Evolutionary conservation across 345 rosid genomes (phyloP).

Genomic region (Moringa oleifera): DNA sequence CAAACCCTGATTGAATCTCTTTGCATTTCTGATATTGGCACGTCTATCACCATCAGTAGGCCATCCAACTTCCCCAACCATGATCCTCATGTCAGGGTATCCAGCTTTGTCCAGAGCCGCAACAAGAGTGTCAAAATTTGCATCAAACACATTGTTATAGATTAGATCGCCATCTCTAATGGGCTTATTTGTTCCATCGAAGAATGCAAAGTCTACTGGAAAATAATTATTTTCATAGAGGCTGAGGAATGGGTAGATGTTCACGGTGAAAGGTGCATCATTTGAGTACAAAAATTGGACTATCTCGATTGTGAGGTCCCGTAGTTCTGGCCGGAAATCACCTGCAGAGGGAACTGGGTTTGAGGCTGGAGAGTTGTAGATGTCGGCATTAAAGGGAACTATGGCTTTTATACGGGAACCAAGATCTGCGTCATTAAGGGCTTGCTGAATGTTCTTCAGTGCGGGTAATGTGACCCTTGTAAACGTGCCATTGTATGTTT

Average conservation of each 20-base stretch:
- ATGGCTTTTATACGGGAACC: slow-evolving; percentile 49
- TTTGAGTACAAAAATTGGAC: slow-evolving; percentile 48
- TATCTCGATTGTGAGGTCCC: slow-evolving; percentile 45
- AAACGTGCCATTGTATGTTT: slow-evolving; percentile 50
- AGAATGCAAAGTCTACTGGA: slow-evolving; percentile 71
- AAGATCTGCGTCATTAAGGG: slow-evolving; percentile 47
- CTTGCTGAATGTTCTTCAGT: slow-evolving; percentile 59
- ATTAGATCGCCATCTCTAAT: slow-evolving; percentile 46
- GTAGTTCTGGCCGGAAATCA: slow-evolving; percentile 54
- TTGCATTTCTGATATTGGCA: slow-evolving; percentile 47
- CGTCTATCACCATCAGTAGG: slow-evolving; percentile 67
- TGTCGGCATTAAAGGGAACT: slow-evolving; percentile 72
- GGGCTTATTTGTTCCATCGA: slow-evolving; percentile 46
- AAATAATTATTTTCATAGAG: slow-evolving; percentile 54
- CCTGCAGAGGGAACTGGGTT: slow-evolving; percentile 67
- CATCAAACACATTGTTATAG: slow-evolving; percentile 70
- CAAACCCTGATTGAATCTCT: slow-evolving; percentile 62
- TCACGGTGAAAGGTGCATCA: slow-evolving; percentile 60
- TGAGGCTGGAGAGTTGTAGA: slow-evolving; percentile 46
- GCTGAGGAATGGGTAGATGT: slow-evolving; percentile 85
- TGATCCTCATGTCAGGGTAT: slow-evolving; percentile 51
- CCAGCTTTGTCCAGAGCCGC: slow-evolving; percentile 59
- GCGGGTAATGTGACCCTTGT: slow-evolving; percentile 55
- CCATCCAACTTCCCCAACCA: slow-evolving; percentile 83
- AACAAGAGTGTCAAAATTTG: slow-evolving; percentile 66